Evolutionary conservation across 2,329 filamentous ascomycete genomes (phyloP), one percentile per base, ranked within the genome.

Genomic region (Cladophialophora exuberans): DNA sequence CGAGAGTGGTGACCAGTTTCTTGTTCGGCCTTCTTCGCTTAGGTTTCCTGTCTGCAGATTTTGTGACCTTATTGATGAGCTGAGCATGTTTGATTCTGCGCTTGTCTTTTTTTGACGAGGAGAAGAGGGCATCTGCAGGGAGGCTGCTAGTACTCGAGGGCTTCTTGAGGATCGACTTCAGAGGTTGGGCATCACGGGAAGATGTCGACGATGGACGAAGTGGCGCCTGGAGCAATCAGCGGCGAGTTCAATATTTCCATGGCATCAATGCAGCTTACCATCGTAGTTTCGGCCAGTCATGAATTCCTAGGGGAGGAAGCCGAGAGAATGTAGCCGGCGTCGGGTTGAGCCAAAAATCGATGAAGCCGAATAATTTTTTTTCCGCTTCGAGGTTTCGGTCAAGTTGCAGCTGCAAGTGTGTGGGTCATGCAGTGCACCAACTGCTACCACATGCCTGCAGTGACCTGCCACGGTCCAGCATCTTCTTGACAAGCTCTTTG

Each of bases 91-190:
- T 92, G 65, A 95, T 89, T 28, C 80, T 76, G 20, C 87, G 88
- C 76, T 93, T 96, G 76, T 95, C 89, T 68, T 83, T 86, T 73
- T 97, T 97, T 60, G 81, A 85, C 51, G 84, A 81, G 57, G 84
- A 76, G 72, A 93, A 92, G 5, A 65, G 54, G 25, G 57, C 52
- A 6, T 52, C 54, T 20, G 23, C 11, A 7, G 7, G 42, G 20
- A 18, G 42, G 41, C 23, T 47, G 22, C 6, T 6, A 30, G 10
- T 28, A 11, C 46, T 43, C 9, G 44, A 45, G 5, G 52, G 11
- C 17, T 51, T 57, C 42, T 61, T 61, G 43, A 61, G 52, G 39
- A 61, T 61, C 4, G 52, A 61, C 44, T 61, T 61, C 20, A n/a
- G 25, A 35, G 54, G 54, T 38, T 36, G 41, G 22, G 47, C 43